Evolutionary conservation across 2,329 filamentous ascomycete species (phyloP), one percentile per base, ranked within the genome.

Genomic region (Trichoderma pleuroti): DNA sequence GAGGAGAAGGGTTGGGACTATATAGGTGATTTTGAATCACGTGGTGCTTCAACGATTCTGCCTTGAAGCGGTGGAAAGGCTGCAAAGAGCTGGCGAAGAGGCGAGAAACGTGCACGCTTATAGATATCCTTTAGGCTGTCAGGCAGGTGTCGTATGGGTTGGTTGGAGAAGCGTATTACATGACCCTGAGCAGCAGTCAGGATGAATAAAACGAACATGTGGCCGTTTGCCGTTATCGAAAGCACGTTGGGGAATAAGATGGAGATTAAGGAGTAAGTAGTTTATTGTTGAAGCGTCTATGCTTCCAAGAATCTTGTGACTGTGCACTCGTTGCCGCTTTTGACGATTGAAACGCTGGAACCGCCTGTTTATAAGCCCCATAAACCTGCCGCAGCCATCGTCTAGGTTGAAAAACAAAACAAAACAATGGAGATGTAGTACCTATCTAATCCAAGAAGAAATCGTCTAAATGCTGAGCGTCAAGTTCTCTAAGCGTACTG

Each of bases 401-500:
- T 49, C 49, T 46, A 49, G 26, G 11, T 28, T 49, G 24, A 32
- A 24, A 32, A 59, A 21, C 49, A 34, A 34, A 70, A 65, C 11
- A 34, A 34, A 57, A 56, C 16, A 30, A 69, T 61, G 60, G 36
- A 49, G 26, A 65, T 63, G 46, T 62, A 32, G 32, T 63, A 56
- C 59, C 67, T 60, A 56, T 67, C 63, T 52, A 62, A 65, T 26
- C 57, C 63, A 61, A 67, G 24, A 70, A 10, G 42, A 49, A 54
- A 70, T 34, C 46, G 30, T 66, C 70, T 68, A 62, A 46, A 52
- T 36, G 68, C 36, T 59, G 42, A 70, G 54, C 42, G n/a, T 49
- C 32, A 28, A 71, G 46, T 32, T 52, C 32, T 57, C 63, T 42
- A 63, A 56, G 30, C 39, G 36, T 56, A 30, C 18, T 30, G 24